Evolutionary conservation across 495 filamentous ascomycete species (phyloP), one percentile per base, ranked within the genome.

Genomic region (Thermothielavioides terrestris): DNA sequence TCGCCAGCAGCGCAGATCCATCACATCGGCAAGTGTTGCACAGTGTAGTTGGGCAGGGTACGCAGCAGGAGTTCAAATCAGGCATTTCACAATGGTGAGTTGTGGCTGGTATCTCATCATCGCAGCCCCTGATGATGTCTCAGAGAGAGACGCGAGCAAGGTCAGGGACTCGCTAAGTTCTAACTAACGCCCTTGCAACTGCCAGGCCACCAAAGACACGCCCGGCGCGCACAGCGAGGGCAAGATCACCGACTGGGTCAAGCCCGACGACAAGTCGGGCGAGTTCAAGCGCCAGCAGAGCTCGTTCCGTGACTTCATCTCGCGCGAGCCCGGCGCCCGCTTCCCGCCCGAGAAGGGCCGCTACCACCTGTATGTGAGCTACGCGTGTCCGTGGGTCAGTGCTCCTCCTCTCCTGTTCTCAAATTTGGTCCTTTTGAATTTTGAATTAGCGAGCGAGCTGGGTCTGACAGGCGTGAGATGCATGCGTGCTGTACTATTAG

Each of bases 281-380:
- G 89, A 95, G 68, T 96, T 94, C 81, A 94, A 92, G 70, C 83
- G 86, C 27, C 81, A 81, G 58, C 68, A 68, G 49, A 85, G 82
- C 34, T 73, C 75, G 42, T 89, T 89, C 67, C 82, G 86, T 35
- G 76, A 79, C 64, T 84, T 70, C 63, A 83, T 91, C 66, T 86
- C 81, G 11, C 61, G 68, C 6, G 69, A 76, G 50, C 69, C 77
- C 7, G 68, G 63, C 20, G 75, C 84, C 1, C 59, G 74, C 54
- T 94, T 86, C 64, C 83, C 86, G 0, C 70, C 88, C 12, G 85
- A 88, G 59, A 79, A 78, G 58, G 79, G 77, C 48, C 76, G 88
- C 48, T 94, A 92, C 60, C 85, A 88, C 46, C 77, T 94, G 46
- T 95, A 88, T 64, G 73, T 91, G 57, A 69, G 64, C 62, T 75